Percentiles rank a stretch among this genome's conserved stretches.
These are phyloP conservation scores for Apiospora malaysiana DNA, from an alignment of 2,329 filamentous ascomycete species.

Conservation along the genomic window DNA sequence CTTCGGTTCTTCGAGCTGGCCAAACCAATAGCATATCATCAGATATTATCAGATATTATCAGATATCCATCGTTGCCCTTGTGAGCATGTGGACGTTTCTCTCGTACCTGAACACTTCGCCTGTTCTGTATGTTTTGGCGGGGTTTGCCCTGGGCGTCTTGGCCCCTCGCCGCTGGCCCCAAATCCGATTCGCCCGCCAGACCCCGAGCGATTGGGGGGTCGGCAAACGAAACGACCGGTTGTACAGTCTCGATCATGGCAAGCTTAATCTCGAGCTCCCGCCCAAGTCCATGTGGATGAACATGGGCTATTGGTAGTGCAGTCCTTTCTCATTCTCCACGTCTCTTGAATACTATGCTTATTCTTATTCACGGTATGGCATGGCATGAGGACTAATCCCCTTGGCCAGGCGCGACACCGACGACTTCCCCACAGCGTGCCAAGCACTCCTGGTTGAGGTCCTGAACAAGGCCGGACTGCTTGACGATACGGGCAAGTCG, in stretches of 20 bases:
- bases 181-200: not conserved
- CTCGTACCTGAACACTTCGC: not conserved
- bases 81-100: not conserved
- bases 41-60: too few relatives aligned
- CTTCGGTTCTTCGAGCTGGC: too few relatives aligned
- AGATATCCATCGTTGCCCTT: not conserved
- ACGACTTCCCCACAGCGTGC: conserved; percentile 52
- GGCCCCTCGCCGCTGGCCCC: not conserved
- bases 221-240: conserved; percentile 5
- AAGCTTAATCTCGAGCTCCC: conserved; percentile 57
- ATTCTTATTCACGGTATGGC: too few relatives aligned
- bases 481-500: conserved; percentile 29
- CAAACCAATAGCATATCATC: too few relatives aligned
- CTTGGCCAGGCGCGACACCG: not conserved
- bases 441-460: conserved; percentile 55
- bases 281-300: conserved; percentile 65
- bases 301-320: conserved; percentile 64
- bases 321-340: not conserved
- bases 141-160: not conserved
- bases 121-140: conserved; percentile 9
- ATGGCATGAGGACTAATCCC: too few relatives aligned
- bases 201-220: not conserved
- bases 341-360: too few relatives aligned
- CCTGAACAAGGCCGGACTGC: conserved; percentile 49
- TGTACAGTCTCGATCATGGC: conserved; percentile 61